Evolutionary conservation across 495 filamentous ascomycete species (phyloP), one percentile per base, ranked within the genome.

Genomic region (Zalerion maritima): DNA sequence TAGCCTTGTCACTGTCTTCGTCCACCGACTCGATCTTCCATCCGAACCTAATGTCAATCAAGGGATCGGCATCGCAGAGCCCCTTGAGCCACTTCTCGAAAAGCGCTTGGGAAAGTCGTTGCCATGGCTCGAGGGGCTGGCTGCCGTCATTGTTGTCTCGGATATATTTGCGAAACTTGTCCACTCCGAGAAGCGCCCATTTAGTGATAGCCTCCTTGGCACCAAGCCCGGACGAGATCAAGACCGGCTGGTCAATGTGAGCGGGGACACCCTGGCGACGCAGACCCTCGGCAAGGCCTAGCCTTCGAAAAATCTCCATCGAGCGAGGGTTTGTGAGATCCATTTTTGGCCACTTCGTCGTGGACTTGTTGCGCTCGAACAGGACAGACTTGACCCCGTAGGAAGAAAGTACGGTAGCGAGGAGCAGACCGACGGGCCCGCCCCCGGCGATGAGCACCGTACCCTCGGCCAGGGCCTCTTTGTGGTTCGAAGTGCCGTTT

Each of bases 331-430:
- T 55, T 0, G 51, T 54, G 3, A 52, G 14, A 32, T 55, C 54
- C 51, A 55, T 52, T 27, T 55, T 57, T 3, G 60, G 43, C 44
- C 49, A 49, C 28, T 38, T 40, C 23, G 49, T 54, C 15, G 47
- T 54, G 9, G 35, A 20, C 1, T 12, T 10, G 18, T 45, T 43
- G 9, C 25, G 13, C 24, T 51, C 47, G 5, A 21, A 27, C 0
- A 52, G 16, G 9, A 41, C 8, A 15, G 24, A 43, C 10, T 24
- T 26, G 12, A 49, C 31, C 21, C 36, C 36, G 14, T 35, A 35
- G 4, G 20, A 32, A 8, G 35, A 31, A 1, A 49, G 40, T 16
- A 31, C 28, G 15, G 21, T 29, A 3, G 50, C 47, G 4, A 38
- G 24, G 0, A 54, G 12, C 29, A 54, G 24, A 24, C 48, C 48